These are phyloP conservation scores for Solanum paucissectum DNA, from an alignment of 257 asterid genomes.

Conservation along the genomic window DNA sequence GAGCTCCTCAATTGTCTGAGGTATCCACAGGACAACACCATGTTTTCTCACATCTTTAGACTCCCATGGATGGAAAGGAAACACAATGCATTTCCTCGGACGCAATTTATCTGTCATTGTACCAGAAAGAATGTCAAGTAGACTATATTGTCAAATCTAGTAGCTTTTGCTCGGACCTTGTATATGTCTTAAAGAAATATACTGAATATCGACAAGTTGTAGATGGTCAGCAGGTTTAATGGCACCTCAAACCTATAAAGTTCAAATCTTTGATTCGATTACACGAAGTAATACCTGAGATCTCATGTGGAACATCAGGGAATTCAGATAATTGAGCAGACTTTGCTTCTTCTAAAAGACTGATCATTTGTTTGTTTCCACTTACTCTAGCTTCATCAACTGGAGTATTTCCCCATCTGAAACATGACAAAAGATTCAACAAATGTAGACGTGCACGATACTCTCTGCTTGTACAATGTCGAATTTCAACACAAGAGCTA, in stretches of 20 bases:
- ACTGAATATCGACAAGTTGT: neutral
- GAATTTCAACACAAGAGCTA: neutral
- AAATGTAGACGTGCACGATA: neutral
- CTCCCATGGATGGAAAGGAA: conserved; percentile 75
- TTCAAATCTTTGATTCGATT: neutral
- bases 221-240: neutral
- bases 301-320: conserved; percentile 26
- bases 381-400: conserved; percentile 63
- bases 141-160: neutral
- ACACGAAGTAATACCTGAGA: conserved; percentile 27
- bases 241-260: neutral
- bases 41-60: conserved; percentile 33
- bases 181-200: neutral
- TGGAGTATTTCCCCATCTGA: conserved; percentile 85
- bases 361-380: conserved; percentile 63
- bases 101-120: conserved; percentile 29
- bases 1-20: conserved; percentile 56
- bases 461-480: neutral
- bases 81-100: conserved; percentile 62
- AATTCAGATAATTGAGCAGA: conserved; percentile 32
- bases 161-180: neutral
- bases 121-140: neutral
- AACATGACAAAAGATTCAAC: neutral
- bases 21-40: conserved; percentile 78
- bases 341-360: conserved; percentile 62